Base-by-base conservation (phyloP, 2,329 filamentous ascomycete species). In the Taxawa tesnikishii region DNA sequence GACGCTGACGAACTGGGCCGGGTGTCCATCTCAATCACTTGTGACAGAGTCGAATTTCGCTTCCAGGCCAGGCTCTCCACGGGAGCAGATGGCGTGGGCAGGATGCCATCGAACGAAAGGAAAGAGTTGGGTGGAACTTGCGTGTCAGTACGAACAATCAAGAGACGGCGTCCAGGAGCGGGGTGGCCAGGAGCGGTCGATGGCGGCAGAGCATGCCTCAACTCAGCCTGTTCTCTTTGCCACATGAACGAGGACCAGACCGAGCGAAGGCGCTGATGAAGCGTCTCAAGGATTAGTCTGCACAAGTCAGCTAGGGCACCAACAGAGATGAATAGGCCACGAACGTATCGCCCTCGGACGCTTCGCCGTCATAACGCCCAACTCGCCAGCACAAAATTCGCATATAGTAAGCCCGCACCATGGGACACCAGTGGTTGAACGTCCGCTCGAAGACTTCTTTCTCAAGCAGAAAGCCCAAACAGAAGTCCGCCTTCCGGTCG, bases 391-490 rank as follows among this genome's bases (percentile, higher is more conserved):
- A 93, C 14, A 94, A 58, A 30, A 94, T 61, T 28, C 87, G 82
- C 71, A 93, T 90, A 51, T 79, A 94, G 54, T 94, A 94, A 10
- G 84, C 80, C 38, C 87, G 73, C 14, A 94, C 83, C 87, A 94
- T 93, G 0, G 87, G 84, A 48, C 83, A 93, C 85, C 87, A 94
- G 48, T 94, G 84, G 49, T 81, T 88, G 59, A 94, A 94, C 39
- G 84, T 76, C 38, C 73, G 74, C 48, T 82, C 75, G 51, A 94
- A 94, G 2, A 79, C 70, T 15, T 76, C 67, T 33, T 81, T 76
- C 5, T 76, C 70, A 9, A 94, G 61, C 24, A 94, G 59, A 64
- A 90, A 87, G 14, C 75, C 73, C 16, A 80, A 47, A 50, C 83
- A 92, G 12, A 93, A 51, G 10, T 68, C 61, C 35, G 70, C 65